phyloP scores from a whole-genome alignment of 495 filamentous ascomycete genomes.

The Aspergillus nanangensis region DNA sequence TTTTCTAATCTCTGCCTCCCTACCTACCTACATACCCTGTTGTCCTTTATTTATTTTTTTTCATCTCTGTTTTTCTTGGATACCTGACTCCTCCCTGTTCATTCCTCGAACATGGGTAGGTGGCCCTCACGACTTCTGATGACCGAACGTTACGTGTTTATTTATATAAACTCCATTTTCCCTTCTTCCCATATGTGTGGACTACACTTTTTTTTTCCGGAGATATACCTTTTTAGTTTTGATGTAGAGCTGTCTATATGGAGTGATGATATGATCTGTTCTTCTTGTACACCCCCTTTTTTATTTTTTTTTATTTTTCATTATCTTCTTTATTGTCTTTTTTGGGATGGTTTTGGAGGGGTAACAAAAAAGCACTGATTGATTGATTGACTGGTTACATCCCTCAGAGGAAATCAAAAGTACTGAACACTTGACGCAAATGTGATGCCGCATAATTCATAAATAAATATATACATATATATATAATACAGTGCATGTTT shows the following conservation, averaged over 20 bases:
- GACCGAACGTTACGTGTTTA: constrained; percentile 22
- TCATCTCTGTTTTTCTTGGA: too few relatives aligned
- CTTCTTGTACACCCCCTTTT: not conserved
- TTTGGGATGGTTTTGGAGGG: not conserved
- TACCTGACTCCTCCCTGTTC: constrained; percentile 27
- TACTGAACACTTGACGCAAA: too few relatives aligned
- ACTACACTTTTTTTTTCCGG: not conserved
- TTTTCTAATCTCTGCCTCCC: constrained; percentile 69
- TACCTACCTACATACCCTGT: constrained; percentile 12
- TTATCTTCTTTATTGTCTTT: not conserved
- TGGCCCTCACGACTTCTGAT: constrained; percentile 34
- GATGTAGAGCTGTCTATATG: not conserved
- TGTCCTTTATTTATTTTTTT: constrained; percentile 16
- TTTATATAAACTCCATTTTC: constrained; percentile 14
- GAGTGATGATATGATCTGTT: constrained; percentile 1
- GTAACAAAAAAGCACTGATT: not conserved
- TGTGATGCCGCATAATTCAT: too few relatives aligned
- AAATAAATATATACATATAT: too few relatives aligned
- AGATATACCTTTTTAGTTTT: not conserved
- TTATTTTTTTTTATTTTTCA: not conserved
- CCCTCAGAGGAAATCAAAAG: too few relatives aligned
- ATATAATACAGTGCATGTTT: too few relatives aligned
- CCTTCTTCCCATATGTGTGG: constrained; percentile 3
- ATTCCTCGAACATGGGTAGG: constrained; percentile 17
- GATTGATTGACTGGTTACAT: too few relatives aligned